Evolutionary conservation across 1,284 basidiomycete genomes (phyloP).

Genomic region (Takashimella koratensis): DNA sequence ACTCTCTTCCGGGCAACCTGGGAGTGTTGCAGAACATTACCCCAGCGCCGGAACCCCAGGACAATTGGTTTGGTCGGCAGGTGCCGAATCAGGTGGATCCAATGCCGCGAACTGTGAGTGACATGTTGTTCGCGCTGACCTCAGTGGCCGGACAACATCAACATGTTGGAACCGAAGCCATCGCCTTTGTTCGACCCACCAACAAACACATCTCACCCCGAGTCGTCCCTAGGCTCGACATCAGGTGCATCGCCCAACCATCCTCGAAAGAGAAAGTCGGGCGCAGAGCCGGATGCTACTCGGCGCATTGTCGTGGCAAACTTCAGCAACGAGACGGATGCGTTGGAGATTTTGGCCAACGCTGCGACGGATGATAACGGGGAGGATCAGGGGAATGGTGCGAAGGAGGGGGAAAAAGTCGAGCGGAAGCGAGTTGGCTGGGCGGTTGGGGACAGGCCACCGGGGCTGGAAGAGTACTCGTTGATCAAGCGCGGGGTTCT

Average conservation of each 20-base stretch:
- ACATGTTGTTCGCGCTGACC: neutral
- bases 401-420: conserved; percentile 11
- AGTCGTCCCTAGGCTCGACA: conserved; percentile 22
- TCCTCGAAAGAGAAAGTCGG: conserved; percentile 6
- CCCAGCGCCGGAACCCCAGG: neutral
- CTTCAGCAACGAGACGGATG: conserved; percentile 50
- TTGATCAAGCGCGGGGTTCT: conserved; percentile 43
- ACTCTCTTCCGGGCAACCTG: no score
- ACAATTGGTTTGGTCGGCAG: neutral
- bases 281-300: conserved; percentile 28
- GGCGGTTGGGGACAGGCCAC: conserved; percentile 18
- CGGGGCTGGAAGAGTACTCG: conserved; percentile 31
- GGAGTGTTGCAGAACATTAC: no score
- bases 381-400: conserved; percentile 17
- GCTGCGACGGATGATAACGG: conserved; percentile 40
- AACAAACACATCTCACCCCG: conserved; percentile 7
- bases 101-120: neutral
- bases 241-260: conserved; percentile 17
- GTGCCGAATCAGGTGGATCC: neutral
- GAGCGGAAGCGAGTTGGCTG: conserved; percentile 20
- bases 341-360: conserved; percentile 47
- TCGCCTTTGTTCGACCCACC: conserved; percentile 18
- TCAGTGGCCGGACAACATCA: conserved; percentile 1
- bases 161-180: conserved; percentile 2
- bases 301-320: conserved; percentile 45